phyloP scores from a whole-genome alignment of 1,284 basidiomycete species.

The Rhodotorula sp. region DNA sequence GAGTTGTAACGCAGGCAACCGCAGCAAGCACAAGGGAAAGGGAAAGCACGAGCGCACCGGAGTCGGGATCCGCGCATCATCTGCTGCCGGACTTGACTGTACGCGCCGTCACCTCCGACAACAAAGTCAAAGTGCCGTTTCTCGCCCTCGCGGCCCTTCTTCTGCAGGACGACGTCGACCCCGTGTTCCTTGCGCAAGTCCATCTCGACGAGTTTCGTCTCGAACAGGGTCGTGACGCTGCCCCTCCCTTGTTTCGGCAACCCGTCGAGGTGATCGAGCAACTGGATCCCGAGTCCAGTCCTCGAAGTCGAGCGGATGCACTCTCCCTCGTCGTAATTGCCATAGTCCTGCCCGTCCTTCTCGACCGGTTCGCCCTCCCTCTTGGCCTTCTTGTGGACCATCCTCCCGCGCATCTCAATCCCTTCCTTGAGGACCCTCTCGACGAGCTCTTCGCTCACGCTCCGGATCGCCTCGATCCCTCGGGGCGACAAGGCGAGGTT shows the following conservation, averaged over 20 bases:
- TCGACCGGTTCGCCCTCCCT: constrained; percentile 7
- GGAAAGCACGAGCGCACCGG: constrained; percentile 12
- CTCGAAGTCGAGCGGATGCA: constrained; percentile 36
- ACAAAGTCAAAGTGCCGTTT: constrained; percentile 71
- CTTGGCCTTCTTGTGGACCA: constrained; percentile 67
- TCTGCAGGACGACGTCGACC: constrained; percentile 19
- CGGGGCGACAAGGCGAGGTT: constrained; percentile 94
- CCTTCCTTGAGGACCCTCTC: constrained; percentile 71
- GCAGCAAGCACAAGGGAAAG: not conserved
- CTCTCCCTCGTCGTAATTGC: constrained; percentile 37
- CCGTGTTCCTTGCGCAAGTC: constrained; percentile 24
- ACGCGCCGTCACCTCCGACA: constrained; percentile 58
- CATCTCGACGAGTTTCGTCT: constrained; percentile 35
- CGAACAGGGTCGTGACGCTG: constrained; percentile 27
- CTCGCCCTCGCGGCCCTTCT: constrained; percentile 30
- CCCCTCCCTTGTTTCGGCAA: constrained; percentile 53
- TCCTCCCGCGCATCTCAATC: constrained; percentile 91
- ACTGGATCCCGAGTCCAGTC: constrained; percentile 27
- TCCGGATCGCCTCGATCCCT: constrained; percentile 80
- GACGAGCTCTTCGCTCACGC: constrained; percentile 71
- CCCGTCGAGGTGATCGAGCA: constrained; percentile 51
- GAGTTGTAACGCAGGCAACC: too few relatives aligned
- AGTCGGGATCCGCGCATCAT: constrained; percentile 33
- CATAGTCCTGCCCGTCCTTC: constrained; percentile 32
- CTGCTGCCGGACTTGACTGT: constrained; percentile 33